phyloP scores from a whole-genome alignment of 192 early-diverging fungal species.

The Powellomyces hirtus region DNA sequence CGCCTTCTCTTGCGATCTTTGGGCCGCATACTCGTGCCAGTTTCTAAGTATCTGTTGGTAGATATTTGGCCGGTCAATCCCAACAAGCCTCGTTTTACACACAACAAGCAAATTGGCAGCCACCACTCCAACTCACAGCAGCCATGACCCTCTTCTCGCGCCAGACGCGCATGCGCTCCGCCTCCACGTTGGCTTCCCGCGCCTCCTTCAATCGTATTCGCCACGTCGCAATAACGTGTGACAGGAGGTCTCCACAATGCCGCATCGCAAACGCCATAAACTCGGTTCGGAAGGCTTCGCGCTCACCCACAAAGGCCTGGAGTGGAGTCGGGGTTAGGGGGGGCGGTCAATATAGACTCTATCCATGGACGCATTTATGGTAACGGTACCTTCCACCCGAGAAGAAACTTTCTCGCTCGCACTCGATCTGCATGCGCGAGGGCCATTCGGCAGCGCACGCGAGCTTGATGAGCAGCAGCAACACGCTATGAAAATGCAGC shows the following conservation, averaged over 20 bases:
- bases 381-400: slow-evolving; percentile 8
- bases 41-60: neutral
- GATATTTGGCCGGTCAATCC: too few relatives aligned
- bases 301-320: neutral
- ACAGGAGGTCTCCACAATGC: slow-evolving; percentile 2
- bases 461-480: neutral
- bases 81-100: too few relatives aligned
- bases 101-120: neutral
- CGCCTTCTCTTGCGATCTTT: neutral
- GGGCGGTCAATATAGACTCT: neutral
- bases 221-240: neutral
- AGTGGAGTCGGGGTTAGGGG: too few relatives aligned
- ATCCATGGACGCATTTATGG: too few relatives aligned
- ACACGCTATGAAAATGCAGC: too few relatives aligned
- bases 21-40: neutral
- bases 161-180: neutral
- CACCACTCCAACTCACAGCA: neutral
- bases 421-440: slow-evolving; percentile 9
- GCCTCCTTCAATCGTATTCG: neutral
- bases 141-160: neutral
- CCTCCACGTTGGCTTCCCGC: neutral
- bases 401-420: neutral
- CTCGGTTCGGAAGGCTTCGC: neutral
- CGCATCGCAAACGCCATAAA: neutral
- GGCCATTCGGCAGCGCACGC: slow-evolving; percentile 21